Evolutionary conservation across 225 moss, liverwort and hornwort species (phyloP).

Genomic region (Physcomitrellopsis africana): DNA sequence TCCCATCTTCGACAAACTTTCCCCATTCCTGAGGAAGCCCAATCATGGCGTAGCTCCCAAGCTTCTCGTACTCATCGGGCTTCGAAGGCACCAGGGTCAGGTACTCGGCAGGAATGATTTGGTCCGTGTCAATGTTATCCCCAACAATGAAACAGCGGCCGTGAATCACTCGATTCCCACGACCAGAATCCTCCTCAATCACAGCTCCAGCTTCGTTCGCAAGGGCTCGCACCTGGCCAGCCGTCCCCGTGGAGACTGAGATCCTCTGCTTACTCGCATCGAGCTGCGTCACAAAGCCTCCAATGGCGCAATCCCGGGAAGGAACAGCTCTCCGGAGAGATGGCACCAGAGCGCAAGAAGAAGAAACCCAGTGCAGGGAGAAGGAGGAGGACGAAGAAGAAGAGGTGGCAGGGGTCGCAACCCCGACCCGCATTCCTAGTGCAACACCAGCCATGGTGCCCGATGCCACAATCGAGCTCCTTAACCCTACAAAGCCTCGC

Average conservation of each 20-base stretch:
- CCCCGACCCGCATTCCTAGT: conserved; percentile 5
- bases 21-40: conserved; percentile 81
- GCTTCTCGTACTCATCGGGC: conserved; percentile 94
- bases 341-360: conserved; percentile 15
- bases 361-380: background rate
- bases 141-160: conserved; percentile 91
- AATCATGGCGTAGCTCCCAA: conserved; percentile 95
- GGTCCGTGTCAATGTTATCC: conserved; percentile 97
- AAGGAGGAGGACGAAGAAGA: conserved; percentile 10
- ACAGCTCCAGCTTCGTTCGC: conserved; percentile 7
- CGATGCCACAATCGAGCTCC: too few relatives aligned
- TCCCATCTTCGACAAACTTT: conserved; percentile 72
- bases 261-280: background rate
- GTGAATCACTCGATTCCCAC: conserved; percentile 62
- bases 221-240: conserved; percentile 22
- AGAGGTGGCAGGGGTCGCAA: background rate
- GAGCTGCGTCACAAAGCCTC: conserved; percentile 20
- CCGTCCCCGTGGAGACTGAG: background rate
- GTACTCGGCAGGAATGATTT: conserved; percentile 95
- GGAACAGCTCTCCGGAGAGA: background rate
- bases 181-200: conserved; percentile 25
- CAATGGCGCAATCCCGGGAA: background rate
- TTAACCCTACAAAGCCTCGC: too few relatives aligned
- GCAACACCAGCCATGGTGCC: conserved; percentile 34
- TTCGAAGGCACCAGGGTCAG: conserved; percentile 90